Evolutionary conservation across 139 green algal genomes (phyloP).

Genomic region (Tetraselmis striata): DNA sequence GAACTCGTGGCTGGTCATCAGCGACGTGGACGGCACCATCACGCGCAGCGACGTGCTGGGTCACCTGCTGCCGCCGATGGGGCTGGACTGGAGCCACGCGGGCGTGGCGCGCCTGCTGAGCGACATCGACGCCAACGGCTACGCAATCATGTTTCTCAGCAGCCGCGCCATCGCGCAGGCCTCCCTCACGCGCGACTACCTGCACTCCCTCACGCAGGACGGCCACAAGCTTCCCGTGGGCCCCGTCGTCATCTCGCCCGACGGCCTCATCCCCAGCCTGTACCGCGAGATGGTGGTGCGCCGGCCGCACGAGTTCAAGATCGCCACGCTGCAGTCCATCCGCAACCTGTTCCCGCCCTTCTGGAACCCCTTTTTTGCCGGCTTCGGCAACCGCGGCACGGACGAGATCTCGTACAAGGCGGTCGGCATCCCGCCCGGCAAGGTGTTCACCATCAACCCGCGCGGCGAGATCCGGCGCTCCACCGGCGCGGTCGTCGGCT

Average conservation of each 20-base stretch:
- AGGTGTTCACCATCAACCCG: constrained; percentile 94
- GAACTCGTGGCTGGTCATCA: constrained; percentile 65
- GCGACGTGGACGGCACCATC: constrained; percentile 87
- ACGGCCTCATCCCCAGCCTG: constrained; percentile 84
- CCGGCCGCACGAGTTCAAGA: constrained; percentile 95
- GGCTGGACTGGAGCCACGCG: constrained; percentile 81
- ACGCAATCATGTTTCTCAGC: constrained; percentile 78
- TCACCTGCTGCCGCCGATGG: constrained; percentile 81
- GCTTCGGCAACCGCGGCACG: constrained; percentile 91
- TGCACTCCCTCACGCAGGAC: constrained; percentile 76
- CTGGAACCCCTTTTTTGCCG: constrained; percentile 82
- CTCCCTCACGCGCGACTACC: constrained; percentile 82
- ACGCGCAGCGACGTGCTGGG: constrained; percentile 80
- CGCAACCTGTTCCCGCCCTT: constrained; percentile 75
- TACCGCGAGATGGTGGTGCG: constrained; percentile 84
- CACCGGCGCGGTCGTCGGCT: background rate
- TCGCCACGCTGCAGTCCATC: constrained; percentile 67
- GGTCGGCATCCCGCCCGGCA: constrained; percentile 64
- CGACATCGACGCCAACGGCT: constrained; percentile 69
- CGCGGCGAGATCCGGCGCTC: constrained; percentile 21
- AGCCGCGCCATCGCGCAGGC: constrained; percentile 76
- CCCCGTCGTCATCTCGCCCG: constrained; percentile 90
- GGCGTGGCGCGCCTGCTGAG: constrained; percentile 76
- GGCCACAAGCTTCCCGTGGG: constrained; percentile 49
- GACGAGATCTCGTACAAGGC: constrained; percentile 83